These are phyloP conservation scores for Gelatoporia subvermispora DNA, from an alignment of 768 basidiomycete genomes.

Conservation along the genomic window DNA sequence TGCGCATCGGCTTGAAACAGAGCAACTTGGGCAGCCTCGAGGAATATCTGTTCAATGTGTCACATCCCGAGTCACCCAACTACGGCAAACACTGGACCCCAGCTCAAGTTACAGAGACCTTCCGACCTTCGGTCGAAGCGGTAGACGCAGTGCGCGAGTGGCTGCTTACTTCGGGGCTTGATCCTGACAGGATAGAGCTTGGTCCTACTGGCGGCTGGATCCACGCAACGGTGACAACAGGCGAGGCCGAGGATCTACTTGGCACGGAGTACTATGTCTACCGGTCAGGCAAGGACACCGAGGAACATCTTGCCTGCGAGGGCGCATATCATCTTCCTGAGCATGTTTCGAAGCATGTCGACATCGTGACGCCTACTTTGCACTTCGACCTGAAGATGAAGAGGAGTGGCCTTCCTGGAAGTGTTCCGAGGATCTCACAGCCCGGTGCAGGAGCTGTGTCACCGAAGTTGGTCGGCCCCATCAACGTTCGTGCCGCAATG, in stretches of 20 bases:
- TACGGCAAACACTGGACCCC: constrained; percentile 50
- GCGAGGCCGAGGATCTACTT: constrained; percentile 38
- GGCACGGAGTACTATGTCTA: constrained; percentile 42
- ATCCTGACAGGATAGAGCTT: no score
- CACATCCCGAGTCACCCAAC: constrained; percentile 44
- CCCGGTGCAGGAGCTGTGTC: constrained; percentile 3
- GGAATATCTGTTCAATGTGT: constrained; percentile 41
- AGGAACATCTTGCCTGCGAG: constrained; percentile 50
- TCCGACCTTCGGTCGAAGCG: constrained; percentile 40
- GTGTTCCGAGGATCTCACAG: background rate
- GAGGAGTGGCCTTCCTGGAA: constrained; percentile 11
- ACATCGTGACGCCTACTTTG: constrained; percentile 67
- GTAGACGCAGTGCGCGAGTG: constrained; percentile 38
- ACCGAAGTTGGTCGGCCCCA: background rate
- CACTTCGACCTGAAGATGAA: constrained; percentile 50
- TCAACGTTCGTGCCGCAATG: constrained; percentile 1
- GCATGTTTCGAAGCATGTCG: constrained; percentile 51
- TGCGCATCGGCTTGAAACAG: constrained; percentile 46
- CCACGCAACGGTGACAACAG: constrained; percentile 33
- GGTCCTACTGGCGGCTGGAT: constrained; percentile 8
- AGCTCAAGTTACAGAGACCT: constrained; percentile 37
- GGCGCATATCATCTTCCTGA: constrained; percentile 58
- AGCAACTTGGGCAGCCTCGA: constrained; percentile 41
- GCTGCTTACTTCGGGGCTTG: constrained; percentile 25
- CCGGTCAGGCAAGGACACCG: constrained; percentile 25